Percentiles rank a stretch among this genome's conserved stretches.
Conservation (phyloP, 176 grass and related monocot species). For the Aegilops bicornis region DNA sequence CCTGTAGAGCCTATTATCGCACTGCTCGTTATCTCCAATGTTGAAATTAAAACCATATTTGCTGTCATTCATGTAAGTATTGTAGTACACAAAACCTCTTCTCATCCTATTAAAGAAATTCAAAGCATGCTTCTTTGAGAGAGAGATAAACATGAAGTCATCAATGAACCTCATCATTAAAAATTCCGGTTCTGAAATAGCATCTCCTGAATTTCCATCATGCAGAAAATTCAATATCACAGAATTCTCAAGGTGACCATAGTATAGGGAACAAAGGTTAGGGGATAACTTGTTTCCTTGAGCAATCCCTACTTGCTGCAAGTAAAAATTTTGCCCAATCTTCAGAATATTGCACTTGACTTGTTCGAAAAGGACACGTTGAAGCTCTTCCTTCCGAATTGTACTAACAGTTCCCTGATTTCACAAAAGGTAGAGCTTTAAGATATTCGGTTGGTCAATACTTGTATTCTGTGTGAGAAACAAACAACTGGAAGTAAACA, state of each 20-base stretch:
- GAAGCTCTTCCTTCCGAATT: constrained; percentile 52
- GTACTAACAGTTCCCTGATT: constrained; percentile 47
- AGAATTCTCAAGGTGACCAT: constrained; percentile 76
- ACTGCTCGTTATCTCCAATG: constrained; percentile 27
- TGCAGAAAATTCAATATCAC: constrained; percentile 46
- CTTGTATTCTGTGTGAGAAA: neutral
- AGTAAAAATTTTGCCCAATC: constrained; percentile 66
- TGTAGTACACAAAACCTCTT: constrained; percentile 76
- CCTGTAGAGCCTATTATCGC: constrained; percentile 56
- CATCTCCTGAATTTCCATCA: constrained; percentile 32
- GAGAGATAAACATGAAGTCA: constrained; percentile 89
- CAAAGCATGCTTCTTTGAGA: constrained; percentile 62
- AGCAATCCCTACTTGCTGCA: constrained; percentile 78
- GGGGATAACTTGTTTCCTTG: constrained; percentile 78
- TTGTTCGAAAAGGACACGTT: constrained; percentile 48
- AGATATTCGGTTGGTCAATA: neutral
- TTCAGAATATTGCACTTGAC: constrained; percentile 68
- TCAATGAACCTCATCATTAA: constrained; percentile 82
- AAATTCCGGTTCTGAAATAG: constrained; percentile 27
- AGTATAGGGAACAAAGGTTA: constrained; percentile 86
- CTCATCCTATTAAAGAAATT: constrained; percentile 66
- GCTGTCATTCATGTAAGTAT: constrained; percentile 73
- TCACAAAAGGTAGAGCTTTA: neutral
- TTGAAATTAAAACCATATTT: constrained; percentile 88
- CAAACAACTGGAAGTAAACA: neutral